Evolutionary conservation across 108 stramenopile genomes (phyloP).

Genomic region (Chaetoceros tenuissimus): DNA sequence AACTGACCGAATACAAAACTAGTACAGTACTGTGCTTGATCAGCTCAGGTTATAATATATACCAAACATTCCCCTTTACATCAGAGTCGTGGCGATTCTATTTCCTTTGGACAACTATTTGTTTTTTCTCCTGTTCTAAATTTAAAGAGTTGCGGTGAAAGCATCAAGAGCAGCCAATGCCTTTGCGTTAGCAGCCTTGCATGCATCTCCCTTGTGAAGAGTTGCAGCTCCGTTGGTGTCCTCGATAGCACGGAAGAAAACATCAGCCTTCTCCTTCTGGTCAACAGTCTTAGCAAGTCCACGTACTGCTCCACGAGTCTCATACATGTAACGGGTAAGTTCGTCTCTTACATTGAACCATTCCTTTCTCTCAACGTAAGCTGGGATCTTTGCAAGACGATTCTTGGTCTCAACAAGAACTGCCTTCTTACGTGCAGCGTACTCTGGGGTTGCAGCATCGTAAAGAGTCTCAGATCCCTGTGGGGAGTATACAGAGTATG

Average conservation of each 20-base stretch:
- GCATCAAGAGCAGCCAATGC: constrained; percentile 34
- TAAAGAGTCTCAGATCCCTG: constrained; percentile 39
- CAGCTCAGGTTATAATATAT: too few species aligned
- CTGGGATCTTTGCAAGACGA: constrained; percentile 56
- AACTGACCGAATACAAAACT: too few species aligned
- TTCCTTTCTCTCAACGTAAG: constrained; percentile 67
- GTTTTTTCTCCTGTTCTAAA: too few species aligned
- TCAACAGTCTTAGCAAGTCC: constrained; percentile 49
- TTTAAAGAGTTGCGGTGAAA: constrained; percentile 46
- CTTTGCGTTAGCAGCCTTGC: constrained; percentile 34
- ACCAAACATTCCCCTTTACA: too few species aligned
- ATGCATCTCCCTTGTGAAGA: constrained; percentile 52
- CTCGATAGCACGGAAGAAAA: constrained; percentile 79
- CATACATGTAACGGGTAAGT: constrained; percentile 87
- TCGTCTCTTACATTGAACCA: constrained; percentile 83
- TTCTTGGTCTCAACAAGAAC: constrained; percentile 64
- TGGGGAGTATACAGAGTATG: constrained; percentile 75
- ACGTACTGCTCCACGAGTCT: constrained; percentile 76
- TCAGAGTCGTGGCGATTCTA: too few species aligned
- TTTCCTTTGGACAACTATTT: too few species aligned
- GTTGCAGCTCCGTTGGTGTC: constrained; percentile 39
- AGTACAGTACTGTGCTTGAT: too few species aligned
- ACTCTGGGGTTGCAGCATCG: constrained; percentile 32
- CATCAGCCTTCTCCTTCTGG: constrained; percentile 58
- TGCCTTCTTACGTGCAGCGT: constrained; percentile 70